Conservation (phyloP, 2,329 filamentous ascomycete genomes). For the Cladophialophora psammophila region DNA sequence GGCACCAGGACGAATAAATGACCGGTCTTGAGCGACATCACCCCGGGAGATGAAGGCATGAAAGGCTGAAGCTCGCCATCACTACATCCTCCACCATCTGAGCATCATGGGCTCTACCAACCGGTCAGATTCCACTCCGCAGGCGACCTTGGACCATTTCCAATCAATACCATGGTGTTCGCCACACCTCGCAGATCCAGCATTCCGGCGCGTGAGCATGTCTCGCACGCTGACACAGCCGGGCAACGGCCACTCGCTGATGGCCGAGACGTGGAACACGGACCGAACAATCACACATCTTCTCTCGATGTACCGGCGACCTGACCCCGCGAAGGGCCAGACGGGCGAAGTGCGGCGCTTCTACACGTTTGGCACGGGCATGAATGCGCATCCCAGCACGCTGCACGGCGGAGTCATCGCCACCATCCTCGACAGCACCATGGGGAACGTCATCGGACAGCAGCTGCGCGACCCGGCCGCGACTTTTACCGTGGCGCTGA, state of each 20-base stretch:
- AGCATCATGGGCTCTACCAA: not conserved
- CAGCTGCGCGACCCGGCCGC: not conserved
- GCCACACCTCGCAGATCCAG: constrained; percentile 43
- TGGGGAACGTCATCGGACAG: constrained; percentile 35
- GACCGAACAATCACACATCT: constrained; percentile 31
- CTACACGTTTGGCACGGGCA: constrained; percentile 41
- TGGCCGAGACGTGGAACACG: constrained; percentile 39
- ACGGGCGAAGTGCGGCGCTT: constrained; percentile 41
- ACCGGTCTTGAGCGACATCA: not conserved
- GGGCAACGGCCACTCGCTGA: constrained; percentile 34
- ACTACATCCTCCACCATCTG: not conserved
- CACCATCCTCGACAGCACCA: constrained; percentile 42
- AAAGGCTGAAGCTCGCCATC: not conserved
- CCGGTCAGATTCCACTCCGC: not conserved
- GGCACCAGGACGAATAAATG: not conserved
- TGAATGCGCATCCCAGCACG: constrained; percentile 42
- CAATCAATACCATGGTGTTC: constrained; percentile 43
- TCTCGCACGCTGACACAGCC: constrained; percentile 30
- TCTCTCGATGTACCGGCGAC: constrained; percentile 29
- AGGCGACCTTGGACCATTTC: constrained; percentile 37
- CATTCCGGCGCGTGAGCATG: constrained; percentile 30
- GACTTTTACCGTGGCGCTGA: constrained; percentile 51
- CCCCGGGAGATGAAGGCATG: not conserved
- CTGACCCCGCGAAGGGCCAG: not conserved
- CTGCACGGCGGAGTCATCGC: constrained; percentile 44